Conservation (phyloP, 108 stramenopile species). For the Nitzschia putrida region DNA sequence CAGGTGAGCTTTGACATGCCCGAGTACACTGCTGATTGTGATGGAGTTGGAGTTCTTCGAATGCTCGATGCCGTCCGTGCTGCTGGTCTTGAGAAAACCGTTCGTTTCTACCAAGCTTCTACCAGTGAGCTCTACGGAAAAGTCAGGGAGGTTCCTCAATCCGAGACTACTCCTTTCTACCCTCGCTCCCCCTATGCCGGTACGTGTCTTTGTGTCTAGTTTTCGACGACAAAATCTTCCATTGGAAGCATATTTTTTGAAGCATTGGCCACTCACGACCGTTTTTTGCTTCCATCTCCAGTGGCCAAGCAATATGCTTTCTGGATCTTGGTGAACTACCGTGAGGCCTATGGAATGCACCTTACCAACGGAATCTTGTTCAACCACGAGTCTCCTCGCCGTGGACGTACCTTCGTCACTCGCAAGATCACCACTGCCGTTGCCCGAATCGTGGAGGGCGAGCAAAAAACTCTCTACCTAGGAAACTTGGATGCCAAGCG, state of each 20-base stretch:
- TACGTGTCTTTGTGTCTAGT: slow-evolving; percentile 10
- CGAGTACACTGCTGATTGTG: slow-evolving; percentile 98
- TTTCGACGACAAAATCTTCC: background rate
- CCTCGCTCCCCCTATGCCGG: slow-evolving; percentile 98
- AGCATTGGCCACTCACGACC: slow-evolving; percentile 29
- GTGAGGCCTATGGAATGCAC: slow-evolving; percentile 98
- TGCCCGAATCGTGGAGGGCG: slow-evolving; percentile 82
- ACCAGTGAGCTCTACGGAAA: slow-evolving; percentile 98
- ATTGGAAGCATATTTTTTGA: background rate
- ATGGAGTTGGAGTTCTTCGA: slow-evolving; percentile 97
- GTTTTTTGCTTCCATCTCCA: slow-evolving; percentile 88
- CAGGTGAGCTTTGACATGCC: slow-evolving; percentile 95
- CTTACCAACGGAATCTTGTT: slow-evolving; percentile 96
- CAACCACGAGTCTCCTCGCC: slow-evolving; percentile 98
- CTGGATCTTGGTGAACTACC: slow-evolving; percentile 99
- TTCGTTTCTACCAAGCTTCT: slow-evolving; percentile 96
- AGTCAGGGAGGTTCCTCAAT: slow-evolving; percentile 97
- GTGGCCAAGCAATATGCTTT: slow-evolving; percentile 99
- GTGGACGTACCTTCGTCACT: slow-evolving; percentile 98
- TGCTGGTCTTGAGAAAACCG: slow-evolving; percentile 78
- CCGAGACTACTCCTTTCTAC: slow-evolving; percentile 99
- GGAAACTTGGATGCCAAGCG: slow-evolving; percentile 99
- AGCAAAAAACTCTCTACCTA: slow-evolving; percentile 90
- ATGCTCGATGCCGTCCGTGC: slow-evolving; percentile 98
- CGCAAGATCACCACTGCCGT: slow-evolving; percentile 97